Evolutionary conservation across 2,329 filamentous ascomycete species (phyloP).

Genomic region (Phymatotrichopsis omnivora): DNA sequence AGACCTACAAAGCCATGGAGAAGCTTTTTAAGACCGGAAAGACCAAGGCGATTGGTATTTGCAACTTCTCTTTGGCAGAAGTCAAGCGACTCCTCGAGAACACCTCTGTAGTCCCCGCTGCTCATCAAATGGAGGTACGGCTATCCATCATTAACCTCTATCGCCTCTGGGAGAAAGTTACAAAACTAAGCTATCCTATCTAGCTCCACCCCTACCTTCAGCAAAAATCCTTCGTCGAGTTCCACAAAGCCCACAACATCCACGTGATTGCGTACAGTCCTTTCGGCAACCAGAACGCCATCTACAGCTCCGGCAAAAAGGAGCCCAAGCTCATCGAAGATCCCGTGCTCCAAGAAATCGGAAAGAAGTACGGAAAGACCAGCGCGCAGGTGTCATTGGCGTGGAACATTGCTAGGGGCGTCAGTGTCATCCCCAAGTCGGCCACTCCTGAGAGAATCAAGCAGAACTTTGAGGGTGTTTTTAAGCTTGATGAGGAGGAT

Average conservation of each 20-base stretch:
- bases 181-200: constrained; percentile 54
- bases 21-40: constrained; percentile 34
- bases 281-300: constrained; percentile 51
- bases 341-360: constrained; percentile 50
- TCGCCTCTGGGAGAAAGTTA: constrained; percentile 65
- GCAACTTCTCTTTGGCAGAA: constrained; percentile 54
- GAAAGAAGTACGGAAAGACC: constrained; percentile 56
- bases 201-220: constrained; percentile 50
- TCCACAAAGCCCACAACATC: constrained; percentile 49
- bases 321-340: constrained; percentile 60
- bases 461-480: constrained; percentile 67
- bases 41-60: constrained; percentile 63
- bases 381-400: constrained; percentile 66
- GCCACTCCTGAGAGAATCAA: constrained; percentile 64
- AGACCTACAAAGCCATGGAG: constrained; percentile 32
- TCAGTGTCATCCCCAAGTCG: constrained; percentile 77
- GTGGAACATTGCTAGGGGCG: constrained; percentile 73
- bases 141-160: constrained; percentile 56
- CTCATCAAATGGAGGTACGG: constrained; percentile 76
- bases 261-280: constrained; percentile 55
- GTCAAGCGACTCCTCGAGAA: constrained; percentile 49
- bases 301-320: constrained; percentile 65
- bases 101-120: constrained; percentile 52
- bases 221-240: constrained; percentile 47
- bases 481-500: constrained; percentile 63